Percentiles rank a stretch among this genome's conserved stretches.
These are phyloP conservation scores for Smittium culicis DNA, from an alignment of 371 early-diverging fungal species.

Conservation along the genomic window DNA sequence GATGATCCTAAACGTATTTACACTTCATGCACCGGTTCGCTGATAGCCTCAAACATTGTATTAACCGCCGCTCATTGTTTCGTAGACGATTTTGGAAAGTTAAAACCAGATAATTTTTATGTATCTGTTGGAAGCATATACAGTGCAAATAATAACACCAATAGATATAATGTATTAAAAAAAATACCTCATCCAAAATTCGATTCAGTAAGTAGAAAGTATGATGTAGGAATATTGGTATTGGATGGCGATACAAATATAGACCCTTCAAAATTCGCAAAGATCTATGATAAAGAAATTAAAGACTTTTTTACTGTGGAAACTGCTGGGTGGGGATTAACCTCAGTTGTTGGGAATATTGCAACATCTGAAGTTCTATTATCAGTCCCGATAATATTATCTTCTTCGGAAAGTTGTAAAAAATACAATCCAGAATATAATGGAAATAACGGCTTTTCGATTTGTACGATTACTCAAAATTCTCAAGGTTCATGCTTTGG, in stretches of 20 bases:
- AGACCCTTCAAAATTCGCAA: constrained; percentile 8
- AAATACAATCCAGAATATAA: constrained; percentile 7
- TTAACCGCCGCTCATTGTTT: constrained; percentile 10
- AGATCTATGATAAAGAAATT: constrained; percentile 18
- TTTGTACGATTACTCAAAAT: constrained; percentile 21
- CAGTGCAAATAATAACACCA: neutral
- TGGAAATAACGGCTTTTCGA: constrained; percentile 2
- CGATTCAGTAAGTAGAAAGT: constrained; percentile 6
- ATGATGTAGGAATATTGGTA: constrained; percentile 28
- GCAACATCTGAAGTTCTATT: constrained; percentile 14
- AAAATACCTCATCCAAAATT: constrained; percentile 20
- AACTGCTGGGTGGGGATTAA: constrained; percentile 27
- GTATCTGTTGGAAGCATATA: neutral
- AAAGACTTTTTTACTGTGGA: constrained; percentile 12
- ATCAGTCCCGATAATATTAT: constrained; percentile 17
- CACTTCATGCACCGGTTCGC: constrained; percentile 5
- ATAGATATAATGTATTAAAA: constrained; percentile 8
- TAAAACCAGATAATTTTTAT: neutral
- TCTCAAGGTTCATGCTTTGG: constrained; percentile 26
- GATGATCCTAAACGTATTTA: neutral
- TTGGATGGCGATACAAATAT: constrained; percentile 13
- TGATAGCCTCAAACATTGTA: neutral
- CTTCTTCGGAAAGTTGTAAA: constrained; percentile 11
- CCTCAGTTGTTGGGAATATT: constrained; percentile 10
- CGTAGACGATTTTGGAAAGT: neutral